A percentile compares a stretch with the other conserved stretches of the same genome.
These are phyloP conservation scores for Haplographium delicatum DNA, from an alignment of 495 filamentous ascomycete genomes.

Conservation along the genomic window DNA sequence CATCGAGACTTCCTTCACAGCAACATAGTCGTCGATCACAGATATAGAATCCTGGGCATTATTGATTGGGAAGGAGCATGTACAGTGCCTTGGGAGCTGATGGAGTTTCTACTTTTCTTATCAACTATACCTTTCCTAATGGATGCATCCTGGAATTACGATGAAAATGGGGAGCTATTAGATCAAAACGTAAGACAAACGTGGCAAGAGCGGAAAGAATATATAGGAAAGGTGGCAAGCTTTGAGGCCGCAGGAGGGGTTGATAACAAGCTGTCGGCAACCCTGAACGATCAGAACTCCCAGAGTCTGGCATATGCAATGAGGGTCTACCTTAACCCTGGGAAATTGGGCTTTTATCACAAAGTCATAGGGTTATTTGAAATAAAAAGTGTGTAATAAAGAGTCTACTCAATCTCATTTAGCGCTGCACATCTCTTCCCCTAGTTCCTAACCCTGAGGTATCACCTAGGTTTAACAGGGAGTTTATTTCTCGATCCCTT, in stretches of 20 bases:
- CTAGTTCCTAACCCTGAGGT: too few relatives aligned
- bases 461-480: too few relatives aligned
- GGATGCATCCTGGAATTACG: slow-evolving; percentile 14
- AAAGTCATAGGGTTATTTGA: too few relatives aligned
- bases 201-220: slow-evolving; percentile 8
- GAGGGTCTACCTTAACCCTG: slow-evolving; percentile 10
- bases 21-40: slow-evolving; percentile 32
- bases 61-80: slow-evolving; percentile 34
- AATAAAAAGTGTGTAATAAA: too few relatives aligned
- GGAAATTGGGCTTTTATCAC: background rate
- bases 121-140: slow-evolving; percentile 5
- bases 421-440: too few relatives aligned
- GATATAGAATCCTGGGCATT: slow-evolving; percentile 27
- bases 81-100: slow-evolving; percentile 26
- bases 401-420: too few relatives aligned
- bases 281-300: slow-evolving; percentile 4
- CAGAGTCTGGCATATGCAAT: slow-evolving; percentile 11
- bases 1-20: slow-evolving; percentile 32
- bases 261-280: slow-evolving; percentile 3
- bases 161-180: slow-evolving; percentile 9
- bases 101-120: slow-evolving; percentile 7
- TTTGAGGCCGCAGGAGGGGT: slow-evolving; percentile 7
- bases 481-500: too few relatives aligned
- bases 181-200: slow-evolving; percentile 5
- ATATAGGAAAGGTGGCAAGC: slow-evolving; percentile 10